phyloP scores from a whole-genome alignment of 768 basidiomycete genomes.

The Tricholoma hemisulphureum region DNA sequence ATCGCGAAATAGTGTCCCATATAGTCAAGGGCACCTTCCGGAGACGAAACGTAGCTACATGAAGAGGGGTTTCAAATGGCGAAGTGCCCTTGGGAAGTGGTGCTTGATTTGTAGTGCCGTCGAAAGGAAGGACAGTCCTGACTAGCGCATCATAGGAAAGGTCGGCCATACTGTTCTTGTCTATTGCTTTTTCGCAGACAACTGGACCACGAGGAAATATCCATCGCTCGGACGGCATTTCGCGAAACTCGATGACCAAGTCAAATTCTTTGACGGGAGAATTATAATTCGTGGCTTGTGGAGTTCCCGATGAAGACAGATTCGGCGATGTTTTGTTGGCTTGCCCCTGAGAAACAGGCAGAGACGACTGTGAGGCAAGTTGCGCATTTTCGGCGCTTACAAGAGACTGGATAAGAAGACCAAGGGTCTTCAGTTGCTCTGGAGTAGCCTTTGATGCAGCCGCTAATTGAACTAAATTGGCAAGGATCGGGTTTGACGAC shows the following conservation, averaged over 20 bases:
- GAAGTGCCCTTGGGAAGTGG: background rate
- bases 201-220: conserved; percentile 62
- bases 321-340: conserved; percentile 9
- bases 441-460: conserved; percentile 59
- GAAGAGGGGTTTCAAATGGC: conserved; percentile 12
- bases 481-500: conserved; percentile 62
- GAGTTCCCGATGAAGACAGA: conserved; percentile 9
- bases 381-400: conserved; percentile 33
- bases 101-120: conserved; percentile 5
- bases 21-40: conserved; percentile 46
- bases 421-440: conserved; percentile 67
- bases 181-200: conserved; percentile 42
- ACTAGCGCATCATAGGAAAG: conserved; percentile 36
- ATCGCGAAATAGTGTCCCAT: conserved; percentile 59
- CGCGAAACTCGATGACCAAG: conserved; percentile 69
- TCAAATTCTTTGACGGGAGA: conserved; percentile 60
- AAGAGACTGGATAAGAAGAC: conserved; percentile 70
- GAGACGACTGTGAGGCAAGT: conserved; percentile 3
- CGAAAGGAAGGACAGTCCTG: conserved; percentile 46
- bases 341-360: conserved; percentile 5
- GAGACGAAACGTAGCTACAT: conserved; percentile 47
- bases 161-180: conserved; percentile 17
- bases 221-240: conserved; percentile 62
- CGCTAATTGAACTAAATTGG: conserved; percentile 63
- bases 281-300: conserved; percentile 12